Evolutionary conservation across 2,329 filamentous ascomycete genomes (phyloP).

Genomic region (Aspergillus clavatus): DNA sequence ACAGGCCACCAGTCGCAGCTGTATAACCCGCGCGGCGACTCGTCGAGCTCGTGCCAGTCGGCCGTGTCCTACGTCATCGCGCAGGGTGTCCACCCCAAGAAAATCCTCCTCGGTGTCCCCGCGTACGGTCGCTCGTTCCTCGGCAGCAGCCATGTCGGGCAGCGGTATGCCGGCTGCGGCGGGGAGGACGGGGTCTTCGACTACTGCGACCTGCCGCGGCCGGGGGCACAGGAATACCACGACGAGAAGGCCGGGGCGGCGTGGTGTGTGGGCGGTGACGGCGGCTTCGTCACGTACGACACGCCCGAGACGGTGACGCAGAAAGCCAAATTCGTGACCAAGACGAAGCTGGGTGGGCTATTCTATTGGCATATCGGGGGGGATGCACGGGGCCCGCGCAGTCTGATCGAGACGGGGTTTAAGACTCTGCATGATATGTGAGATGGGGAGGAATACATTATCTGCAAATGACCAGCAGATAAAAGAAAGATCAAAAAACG

Average conservation of each 20-base stretch:
- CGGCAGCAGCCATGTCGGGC: constrained; percentile 59
- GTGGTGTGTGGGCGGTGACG: constrained; percentile 64
- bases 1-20: constrained; percentile 74
- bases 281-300: constrained; percentile 76
- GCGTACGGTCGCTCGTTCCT: constrained; percentile 72
- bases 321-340: constrained; percentile 69
- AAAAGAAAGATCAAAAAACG: too few species aligned
- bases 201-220: constrained; percentile 63
- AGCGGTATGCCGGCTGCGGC: constrained; percentile 49
- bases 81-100: constrained; percentile 63
- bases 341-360: constrained; percentile 66
- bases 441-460: too few species aligned
- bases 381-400: constrained; percentile 56
- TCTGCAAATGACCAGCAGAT: too few species aligned
- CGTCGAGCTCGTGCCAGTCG: constrained; percentile 56
- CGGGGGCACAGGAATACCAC: constrained; percentile 59
- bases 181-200: constrained; percentile 69
- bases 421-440: constrained; percentile 48
- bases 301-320: constrained; percentile 69
- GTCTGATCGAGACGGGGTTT: constrained; percentile 58
- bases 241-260: constrained; percentile 66
- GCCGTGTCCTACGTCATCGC: constrained; percentile 62
- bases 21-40: constrained; percentile 47
- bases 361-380: constrained; percentile 80
- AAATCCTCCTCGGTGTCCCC: constrained; percentile 71